These are phyloP conservation scores for Plectosphaerella plurivora DNA, from an alignment of 2,329 filamentous ascomycete species.

Conservation along the genomic window DNA sequence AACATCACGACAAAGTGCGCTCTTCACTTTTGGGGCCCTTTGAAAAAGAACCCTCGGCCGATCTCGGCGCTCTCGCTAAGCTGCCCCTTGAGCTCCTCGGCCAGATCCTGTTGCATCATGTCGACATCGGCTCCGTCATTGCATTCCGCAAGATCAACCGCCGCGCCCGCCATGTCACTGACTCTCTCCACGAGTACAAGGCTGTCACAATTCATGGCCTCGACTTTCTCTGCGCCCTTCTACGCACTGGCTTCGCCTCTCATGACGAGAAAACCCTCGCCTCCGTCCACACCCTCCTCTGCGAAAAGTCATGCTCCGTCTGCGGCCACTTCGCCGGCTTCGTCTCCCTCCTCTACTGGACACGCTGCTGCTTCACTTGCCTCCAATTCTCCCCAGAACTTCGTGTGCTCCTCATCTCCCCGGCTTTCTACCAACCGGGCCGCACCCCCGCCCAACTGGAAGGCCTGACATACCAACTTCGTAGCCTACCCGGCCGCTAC, in stretches of 20 bases:
- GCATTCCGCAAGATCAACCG: constrained; percentile 22
- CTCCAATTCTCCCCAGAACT: constrained; percentile 15
- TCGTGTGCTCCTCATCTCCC: constrained; percentile 6
- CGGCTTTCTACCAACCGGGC: too few species aligned
- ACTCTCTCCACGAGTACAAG: constrained; percentile 19
- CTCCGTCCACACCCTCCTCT: constrained; percentile 17
- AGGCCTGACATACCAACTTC: too few species aligned
- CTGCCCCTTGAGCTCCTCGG: constrained; percentile 26
- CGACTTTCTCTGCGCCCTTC: constrained; percentile 22
- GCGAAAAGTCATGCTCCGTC: constrained; percentile 18
- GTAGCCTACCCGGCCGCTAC: too few species aligned
- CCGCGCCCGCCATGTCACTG: constrained; percentile 15
- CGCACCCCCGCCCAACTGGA: too few species aligned
- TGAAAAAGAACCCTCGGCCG: too few species aligned
- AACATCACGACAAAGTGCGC: too few species aligned
- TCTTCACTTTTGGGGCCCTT: too few species aligned
- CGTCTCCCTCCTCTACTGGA: constrained; percentile 19
- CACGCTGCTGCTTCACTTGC: constrained; percentile 22
- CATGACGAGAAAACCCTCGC: constrained; percentile 10
- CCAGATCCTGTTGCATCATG: constrained; percentile 14
- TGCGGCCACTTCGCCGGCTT: constrained; percentile 20
- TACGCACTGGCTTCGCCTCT: constrained; percentile 14
- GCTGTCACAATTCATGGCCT: constrained; percentile 16
- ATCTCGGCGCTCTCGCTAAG: constrained; percentile 18
- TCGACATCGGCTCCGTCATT: constrained; percentile 27